Conservation (phyloP, 768 basidiomycete species). For the Bullera alba region DNA sequence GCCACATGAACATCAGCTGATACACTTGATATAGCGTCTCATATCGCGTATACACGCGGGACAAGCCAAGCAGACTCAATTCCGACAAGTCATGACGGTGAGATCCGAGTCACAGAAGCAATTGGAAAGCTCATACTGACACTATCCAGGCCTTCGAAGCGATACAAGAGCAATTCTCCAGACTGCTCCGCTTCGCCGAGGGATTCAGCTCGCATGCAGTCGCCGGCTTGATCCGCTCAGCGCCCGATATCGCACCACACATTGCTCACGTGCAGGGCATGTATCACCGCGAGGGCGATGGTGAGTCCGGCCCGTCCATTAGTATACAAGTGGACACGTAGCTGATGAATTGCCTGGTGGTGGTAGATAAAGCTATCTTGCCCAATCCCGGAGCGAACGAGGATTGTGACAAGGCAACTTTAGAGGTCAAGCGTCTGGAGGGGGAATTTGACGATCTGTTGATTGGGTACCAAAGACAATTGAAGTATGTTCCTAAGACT, state of each 20-base stretch:
- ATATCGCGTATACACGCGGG: slow-evolving; percentile 93
- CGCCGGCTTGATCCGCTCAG: slow-evolving; percentile 63
- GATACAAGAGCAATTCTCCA: slow-evolving; percentile 53
- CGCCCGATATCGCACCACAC: slow-evolving; percentile 69
- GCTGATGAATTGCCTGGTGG: not conserved
- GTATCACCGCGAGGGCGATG: slow-evolving; percentile 51
- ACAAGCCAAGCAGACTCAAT: slow-evolving; percentile 78
- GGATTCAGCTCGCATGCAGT: slow-evolving; percentile 72
- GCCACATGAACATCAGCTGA: slow-evolving; percentile 3
- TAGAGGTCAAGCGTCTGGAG: slow-evolving; percentile 66
- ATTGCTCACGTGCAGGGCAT: slow-evolving; percentile 66
- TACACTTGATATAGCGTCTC: slow-evolving; percentile 71
- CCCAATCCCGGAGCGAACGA: slow-evolving; percentile 81
- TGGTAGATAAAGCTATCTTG: slow-evolving; percentile 49
- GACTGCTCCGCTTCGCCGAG: slow-evolving; percentile 61
- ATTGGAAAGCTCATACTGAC: too few species aligned
- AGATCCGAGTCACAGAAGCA: slow-evolving; percentile 22
- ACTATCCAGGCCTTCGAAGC: not conserved
- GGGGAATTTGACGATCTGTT: slow-evolving; percentile 62
- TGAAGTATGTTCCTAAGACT: slow-evolving; percentile 53
- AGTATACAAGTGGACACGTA: too few species aligned
- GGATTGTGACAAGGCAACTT: slow-evolving; percentile 68
- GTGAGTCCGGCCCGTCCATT: too few species aligned
- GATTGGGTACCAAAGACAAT: slow-evolving; percentile 59
- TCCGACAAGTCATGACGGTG: slow-evolving; percentile 73